phyloP scores from a whole-genome alignment of 179 eudicot species.

The Pouteria campechiana region DNA sequence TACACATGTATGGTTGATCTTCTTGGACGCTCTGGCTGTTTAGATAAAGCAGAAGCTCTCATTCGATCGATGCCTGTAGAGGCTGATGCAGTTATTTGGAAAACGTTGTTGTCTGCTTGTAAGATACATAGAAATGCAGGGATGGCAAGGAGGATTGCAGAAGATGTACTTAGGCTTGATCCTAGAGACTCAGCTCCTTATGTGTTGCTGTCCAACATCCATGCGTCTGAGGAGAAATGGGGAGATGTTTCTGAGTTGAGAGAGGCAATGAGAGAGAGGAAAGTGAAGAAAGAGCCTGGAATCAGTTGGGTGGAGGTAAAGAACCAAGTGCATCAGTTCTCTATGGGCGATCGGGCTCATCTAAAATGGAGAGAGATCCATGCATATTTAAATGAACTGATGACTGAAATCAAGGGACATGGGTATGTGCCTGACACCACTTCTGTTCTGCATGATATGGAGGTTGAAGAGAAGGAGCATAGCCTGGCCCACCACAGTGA shows the following conservation, averaged over 20 bases:
- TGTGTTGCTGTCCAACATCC: conserved; percentile 59
- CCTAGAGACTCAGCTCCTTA: conserved; percentile 61
- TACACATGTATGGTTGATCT: conserved; percentile 83
- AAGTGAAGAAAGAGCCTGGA: conserved; percentile 75
- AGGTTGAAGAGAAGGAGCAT: conserved; percentile 52
- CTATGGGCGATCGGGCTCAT: conserved; percentile 54
- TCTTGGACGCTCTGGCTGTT: conserved; percentile 64
- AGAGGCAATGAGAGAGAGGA: conserved; percentile 59
- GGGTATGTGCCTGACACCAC: conserved; percentile 66
- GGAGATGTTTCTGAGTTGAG: conserved; percentile 53
- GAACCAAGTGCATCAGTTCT: conserved; percentile 58
- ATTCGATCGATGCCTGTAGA: conserved; percentile 66
- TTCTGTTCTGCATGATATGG: conserved; percentile 68
- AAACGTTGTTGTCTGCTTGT: conserved; percentile 72
- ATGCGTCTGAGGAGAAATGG: conserved; percentile 67
- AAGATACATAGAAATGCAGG: conserved; percentile 55
- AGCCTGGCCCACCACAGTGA: conserved; percentile 70
- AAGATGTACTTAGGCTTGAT: conserved; percentile 49
- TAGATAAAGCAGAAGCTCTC: conserved; percentile 58
- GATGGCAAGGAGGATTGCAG: conserved; percentile 51
- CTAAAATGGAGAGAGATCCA: conserved; percentile 45
- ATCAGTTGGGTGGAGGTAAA: conserved; percentile 77
- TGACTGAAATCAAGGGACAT: conserved; percentile 35
- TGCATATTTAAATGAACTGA: conserved; percentile 45
- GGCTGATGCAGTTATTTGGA: conserved; percentile 75